These are phyloP conservation scores for Zymoseptoria pseudotritici DNA, from an alignment of 2,329 filamentous ascomycete genomes.

Conservation along the genomic window DNA sequence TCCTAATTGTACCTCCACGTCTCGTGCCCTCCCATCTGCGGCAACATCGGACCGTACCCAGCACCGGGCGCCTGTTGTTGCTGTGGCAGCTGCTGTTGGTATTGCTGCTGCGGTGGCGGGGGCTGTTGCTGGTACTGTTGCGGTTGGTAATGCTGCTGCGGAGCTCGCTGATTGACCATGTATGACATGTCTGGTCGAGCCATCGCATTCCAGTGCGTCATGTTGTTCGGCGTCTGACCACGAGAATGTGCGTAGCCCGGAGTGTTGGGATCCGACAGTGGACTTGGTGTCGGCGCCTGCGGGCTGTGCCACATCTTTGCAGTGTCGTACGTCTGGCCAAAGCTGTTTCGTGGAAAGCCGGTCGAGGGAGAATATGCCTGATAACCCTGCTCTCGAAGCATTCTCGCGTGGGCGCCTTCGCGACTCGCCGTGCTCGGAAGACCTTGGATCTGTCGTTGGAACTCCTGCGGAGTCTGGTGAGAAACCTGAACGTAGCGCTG, in stretches of 20 bases:
- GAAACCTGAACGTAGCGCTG: constrained; percentile 13
- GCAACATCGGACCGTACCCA: constrained; percentile 23
- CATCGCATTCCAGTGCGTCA: constrained; percentile 13
- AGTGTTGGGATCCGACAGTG: constrained; percentile 25
- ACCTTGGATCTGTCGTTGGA: constrained; percentile 29
- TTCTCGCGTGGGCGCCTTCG: constrained; percentile 27
- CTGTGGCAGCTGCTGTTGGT: not conserved
- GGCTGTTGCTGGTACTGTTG: constrained; percentile 6
- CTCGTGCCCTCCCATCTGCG: constrained; percentile 25
- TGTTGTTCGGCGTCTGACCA: constrained; percentile 14
- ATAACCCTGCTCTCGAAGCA: constrained; percentile 27
- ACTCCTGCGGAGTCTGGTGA: constrained; percentile 38
- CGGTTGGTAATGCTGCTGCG: constrained; percentile 4
- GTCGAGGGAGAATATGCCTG: constrained; percentile 11
- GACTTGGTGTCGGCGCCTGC: constrained; percentile 27
- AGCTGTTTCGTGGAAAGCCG: constrained; percentile 16
- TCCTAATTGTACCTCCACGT: constrained; percentile 22
- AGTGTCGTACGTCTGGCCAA: constrained; percentile 20
- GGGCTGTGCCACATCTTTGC: constrained; percentile 26
- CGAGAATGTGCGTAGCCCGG: constrained; percentile 14
- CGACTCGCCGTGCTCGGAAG: constrained; percentile 27
- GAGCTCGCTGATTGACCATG: constrained; percentile 5
- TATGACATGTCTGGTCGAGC: constrained; percentile 9
- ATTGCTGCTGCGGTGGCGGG: constrained; percentile 5
- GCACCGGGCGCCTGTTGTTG: constrained; percentile 5